Evolutionary conservation across 148 eudicot genomes (phyloP).

Genomic region (Arctostaphylos glauca): DNA sequence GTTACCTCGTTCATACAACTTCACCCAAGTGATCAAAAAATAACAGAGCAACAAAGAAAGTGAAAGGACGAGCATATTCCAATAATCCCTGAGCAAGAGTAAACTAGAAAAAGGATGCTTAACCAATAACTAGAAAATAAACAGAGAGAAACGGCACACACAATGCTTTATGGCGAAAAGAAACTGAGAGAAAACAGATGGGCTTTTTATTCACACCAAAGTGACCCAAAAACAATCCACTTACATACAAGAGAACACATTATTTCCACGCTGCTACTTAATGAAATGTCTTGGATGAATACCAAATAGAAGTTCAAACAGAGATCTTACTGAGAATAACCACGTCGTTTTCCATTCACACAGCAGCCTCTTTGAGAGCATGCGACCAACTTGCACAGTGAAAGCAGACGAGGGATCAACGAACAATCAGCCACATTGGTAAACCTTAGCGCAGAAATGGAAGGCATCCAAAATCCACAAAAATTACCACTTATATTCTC

Average conservation of each 20-base stretch:
- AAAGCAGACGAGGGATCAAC: conserved; percentile 10
- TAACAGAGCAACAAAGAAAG: not conserved
- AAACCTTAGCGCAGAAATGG: not conserved
- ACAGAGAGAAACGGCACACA: not conserved
- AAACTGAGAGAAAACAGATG: conserved; percentile 15
- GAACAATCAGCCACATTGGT: conserved; percentile 1
- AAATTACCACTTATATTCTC: not conserved
- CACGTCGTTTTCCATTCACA: not conserved
- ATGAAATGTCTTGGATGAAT: conserved; percentile 17
- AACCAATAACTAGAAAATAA: not conserved
- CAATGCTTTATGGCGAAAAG: not conserved
- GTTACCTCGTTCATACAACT: not conserved
- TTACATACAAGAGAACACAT: conserved; percentile 31
- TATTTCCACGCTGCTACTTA: conserved; percentile 28
- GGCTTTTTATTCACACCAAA: conserved; percentile 30
- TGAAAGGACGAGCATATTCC: not conserved
- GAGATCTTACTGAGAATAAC: conserved; percentile 25
- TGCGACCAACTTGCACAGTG: not conserved
- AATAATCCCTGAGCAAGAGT: not conserved
- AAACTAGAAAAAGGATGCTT: not conserved
- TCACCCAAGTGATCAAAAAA: not conserved
- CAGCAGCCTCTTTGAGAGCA: conserved; percentile 22
- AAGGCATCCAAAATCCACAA: not conserved
- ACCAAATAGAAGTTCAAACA: conserved; percentile 15
- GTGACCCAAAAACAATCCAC: conserved; percentile 28